Evolutionary conservation across 305 asterid species (phyloP).

Genomic region (Solanum hybrid): DNA sequence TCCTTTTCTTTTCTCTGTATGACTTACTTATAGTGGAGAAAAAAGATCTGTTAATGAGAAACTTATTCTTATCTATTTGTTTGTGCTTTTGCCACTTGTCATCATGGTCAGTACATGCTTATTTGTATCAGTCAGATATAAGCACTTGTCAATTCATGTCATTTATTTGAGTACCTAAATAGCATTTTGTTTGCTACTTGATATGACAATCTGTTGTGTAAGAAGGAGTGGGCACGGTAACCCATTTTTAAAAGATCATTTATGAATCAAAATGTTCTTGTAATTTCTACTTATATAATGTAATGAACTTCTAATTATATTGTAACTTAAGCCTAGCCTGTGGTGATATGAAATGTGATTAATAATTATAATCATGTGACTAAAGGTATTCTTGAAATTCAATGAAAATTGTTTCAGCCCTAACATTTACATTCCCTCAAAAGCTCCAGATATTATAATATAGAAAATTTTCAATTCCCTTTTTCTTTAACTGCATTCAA

Average conservation of each 20-base stretch:
- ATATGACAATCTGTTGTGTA: not conserved
- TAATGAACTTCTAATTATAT: not conserved
- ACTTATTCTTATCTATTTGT: not conserved
- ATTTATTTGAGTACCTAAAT: not conserved
- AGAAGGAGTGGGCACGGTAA: not conserved
- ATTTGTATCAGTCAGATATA: not conserved
- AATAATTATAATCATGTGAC: not conserved
- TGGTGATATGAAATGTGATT: not conserved
- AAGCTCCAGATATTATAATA: not conserved
- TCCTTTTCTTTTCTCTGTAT: not conserved
- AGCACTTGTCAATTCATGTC: not conserved
- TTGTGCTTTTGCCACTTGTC: not conserved
- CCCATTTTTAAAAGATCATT: not conserved
- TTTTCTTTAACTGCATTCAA: not conserved
- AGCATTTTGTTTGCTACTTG: not conserved
- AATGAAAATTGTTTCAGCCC: not conserved
- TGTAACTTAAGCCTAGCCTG: not conserved
- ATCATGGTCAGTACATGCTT: not conserved
- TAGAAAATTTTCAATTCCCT: not conserved
- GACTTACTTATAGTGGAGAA: not conserved
- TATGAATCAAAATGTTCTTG: not conserved
- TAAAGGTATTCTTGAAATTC: not conserved
- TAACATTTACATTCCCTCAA: not conserved
- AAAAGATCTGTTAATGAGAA: not conserved
- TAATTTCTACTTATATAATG: not conserved